phyloP scores from a whole-genome alignment of 208 protist species.

The Leishmania braziliensis region DNA sequence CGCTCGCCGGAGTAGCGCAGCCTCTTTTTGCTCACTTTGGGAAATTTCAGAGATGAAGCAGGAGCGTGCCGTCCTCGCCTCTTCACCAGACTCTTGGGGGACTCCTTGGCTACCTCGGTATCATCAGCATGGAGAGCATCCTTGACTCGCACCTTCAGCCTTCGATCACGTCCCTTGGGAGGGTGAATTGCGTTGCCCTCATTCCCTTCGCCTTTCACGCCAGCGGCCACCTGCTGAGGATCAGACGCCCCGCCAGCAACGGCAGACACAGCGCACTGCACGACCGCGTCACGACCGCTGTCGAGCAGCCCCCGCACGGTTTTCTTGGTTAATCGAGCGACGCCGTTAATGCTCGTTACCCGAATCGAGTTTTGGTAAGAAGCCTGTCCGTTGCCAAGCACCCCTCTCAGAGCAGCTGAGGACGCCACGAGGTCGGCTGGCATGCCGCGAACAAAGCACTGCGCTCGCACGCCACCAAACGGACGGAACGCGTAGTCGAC shows the following conservation, averaged over 20 bases:
- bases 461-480: not conserved
- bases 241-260: not conserved
- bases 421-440: not conserved
- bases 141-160: not conserved
- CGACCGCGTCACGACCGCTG: not conserved
- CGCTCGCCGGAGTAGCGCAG: not conserved
- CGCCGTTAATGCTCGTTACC: conserved; percentile 18
- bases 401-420: conserved; percentile 9
- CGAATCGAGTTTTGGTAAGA: not conserved
- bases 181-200: not conserved
- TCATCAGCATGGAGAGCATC: not conserved
- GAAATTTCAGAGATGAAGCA: not conserved
- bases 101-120: no score
- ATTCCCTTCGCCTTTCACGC: not conserved
- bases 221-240: not conserved
- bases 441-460: conserved; percentile 19
- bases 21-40: not conserved
- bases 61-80: not conserved
- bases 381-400: not conserved
- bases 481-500: conserved; percentile 5
- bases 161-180: conserved; percentile 1
- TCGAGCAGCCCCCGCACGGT: conserved; percentile 3
- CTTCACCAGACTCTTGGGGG: not conserved
- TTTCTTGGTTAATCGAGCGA: not conserved
- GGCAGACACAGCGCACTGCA: conserved; percentile 17